Evolutionary conservation across 1,139 yeast genomes (phyloP), one percentile per base, ranked within the genome.

Genomic region (Hemisphaericaspora subhashii): DNA sequence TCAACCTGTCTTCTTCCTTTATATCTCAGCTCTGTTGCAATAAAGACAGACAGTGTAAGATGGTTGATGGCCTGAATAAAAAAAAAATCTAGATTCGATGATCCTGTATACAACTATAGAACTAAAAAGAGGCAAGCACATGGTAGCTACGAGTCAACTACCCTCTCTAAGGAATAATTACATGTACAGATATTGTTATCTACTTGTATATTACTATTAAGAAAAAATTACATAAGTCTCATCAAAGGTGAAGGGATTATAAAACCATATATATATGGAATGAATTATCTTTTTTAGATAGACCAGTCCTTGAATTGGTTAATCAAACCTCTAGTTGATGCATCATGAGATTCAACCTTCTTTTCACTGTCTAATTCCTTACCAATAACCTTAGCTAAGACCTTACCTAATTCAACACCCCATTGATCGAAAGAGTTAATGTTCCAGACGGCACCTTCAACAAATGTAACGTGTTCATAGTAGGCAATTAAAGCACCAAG

Each of bases 341-440:
- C 83, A 62, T 92, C 98, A 66, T 92, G 98, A 44, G 81, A 60
- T 31, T 70, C 58, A 43, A 86, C 83, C 36, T 72, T 68, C 36
- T 66, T 62, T 39, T 70, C 58, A 60, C 77, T 81, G 50, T 84
- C 83, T 62, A 92, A 81, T 72, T 92, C 96, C 56, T 79, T 77
- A 54, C 95, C 94, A 60, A 92, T 92, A 47, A 78, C 95, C 83
- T 92, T 92, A 61, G 98, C 98, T 62, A 92, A 81, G 39, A 86
- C 95, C 76, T 92, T 92, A 65, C 98, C 98, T 58, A 92, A 85
- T 74, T 92, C 98, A 57, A 92, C 98, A 69, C 98, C 98, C 96
- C 98, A 92, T 77, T 92, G 98, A 75, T 92, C 98, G 62, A 88
- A 92, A 13, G 98, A 90, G 81, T 92, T 92, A 74, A 92, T 90